Percentiles rank a stretch among this genome's conserved stretches.
These are phyloP conservation scores for Pichia sorboxylosa DNA, from an alignment of 1,139 yeast genomes.

Conservation along the genomic window DNA sequence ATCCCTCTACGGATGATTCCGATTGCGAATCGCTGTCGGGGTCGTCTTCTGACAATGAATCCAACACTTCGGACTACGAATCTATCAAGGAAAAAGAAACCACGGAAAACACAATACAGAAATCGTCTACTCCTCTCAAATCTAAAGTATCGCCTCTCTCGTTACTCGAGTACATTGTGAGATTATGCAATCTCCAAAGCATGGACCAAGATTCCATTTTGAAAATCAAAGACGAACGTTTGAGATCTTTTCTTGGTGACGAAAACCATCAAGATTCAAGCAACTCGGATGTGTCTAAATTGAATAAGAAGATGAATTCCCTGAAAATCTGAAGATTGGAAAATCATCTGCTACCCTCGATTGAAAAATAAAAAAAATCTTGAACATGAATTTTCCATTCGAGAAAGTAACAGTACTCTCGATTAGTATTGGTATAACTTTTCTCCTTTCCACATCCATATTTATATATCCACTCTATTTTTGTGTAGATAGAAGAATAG, in stretches of 20 bases:
- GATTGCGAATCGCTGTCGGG: conserved; percentile 15
- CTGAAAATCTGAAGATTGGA: conserved; percentile 3
- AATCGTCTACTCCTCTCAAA: not conserved
- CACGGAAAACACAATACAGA: not conserved
- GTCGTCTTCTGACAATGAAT: conserved; percentile 6
- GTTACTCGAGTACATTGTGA: conserved; percentile 51
- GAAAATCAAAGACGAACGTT: conserved; percentile 54
- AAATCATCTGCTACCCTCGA: not conserved
- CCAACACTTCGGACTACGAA: conserved; percentile 6
- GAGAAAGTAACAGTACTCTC: too few species aligned
- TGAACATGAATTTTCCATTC: too few species aligned
- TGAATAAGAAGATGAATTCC: conserved; percentile 7
- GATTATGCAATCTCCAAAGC: conserved; percentile 52
- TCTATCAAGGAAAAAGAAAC: not conserved
- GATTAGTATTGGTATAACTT: too few species aligned
- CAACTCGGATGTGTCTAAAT: conserved; percentile 1
- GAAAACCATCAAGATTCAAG: conserved; percentile 26
- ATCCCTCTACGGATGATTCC: not conserved
- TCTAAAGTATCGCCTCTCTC: conserved; percentile 27
- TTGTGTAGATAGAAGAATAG: too few species aligned
- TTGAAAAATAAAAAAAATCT: too few species aligned
- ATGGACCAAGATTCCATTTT: conserved; percentile 47
- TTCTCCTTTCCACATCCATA: too few species aligned
- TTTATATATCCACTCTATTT: too few species aligned
- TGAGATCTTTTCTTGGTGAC: conserved; percentile 52